Evolutionary conservation across 2,329 filamentous ascomycete species (phyloP), one percentile per base, ranked within the genome.

Genomic region (Fulvia fulva): DNA sequence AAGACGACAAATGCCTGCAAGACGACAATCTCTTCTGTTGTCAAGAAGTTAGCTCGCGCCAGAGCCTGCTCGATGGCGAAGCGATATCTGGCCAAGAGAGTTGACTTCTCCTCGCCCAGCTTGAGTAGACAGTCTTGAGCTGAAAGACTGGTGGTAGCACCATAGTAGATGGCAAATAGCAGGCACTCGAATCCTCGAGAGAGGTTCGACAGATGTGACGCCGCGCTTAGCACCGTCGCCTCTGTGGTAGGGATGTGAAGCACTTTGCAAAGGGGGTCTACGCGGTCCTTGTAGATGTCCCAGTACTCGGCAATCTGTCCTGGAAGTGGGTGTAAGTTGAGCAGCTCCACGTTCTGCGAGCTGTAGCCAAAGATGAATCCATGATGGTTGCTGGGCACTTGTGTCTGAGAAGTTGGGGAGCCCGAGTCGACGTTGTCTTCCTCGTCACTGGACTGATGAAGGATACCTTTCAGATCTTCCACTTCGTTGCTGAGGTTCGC

Each of bases 401-500:
- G 68, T 2, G 53, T 49, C 9, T 53, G 59, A 22, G 59, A 65
- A n/a, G 26, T 55, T 19, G 67, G 70, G 25, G 72, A 75, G 28
- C 28, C 28, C 47, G 70, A 76, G 63, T 57, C 79, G 67, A 56
- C 75, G 1, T 80, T 78, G 21, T 82, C 81, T 21, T 80, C 84
- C n/a, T 88, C 86, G 26, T 85, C 82, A 30, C 78, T 81, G 2
- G 80, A 78, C 22, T 88, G 85, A 2, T 85, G 85, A 2, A 87
- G 75, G 16, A 86, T 81, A 61, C 83, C 79, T 64, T 83, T 83
- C 64, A 87, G 76, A 66, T 87, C 83, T 68, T 85, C 83, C 21
- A 87, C 80, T 79, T 91, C 88, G 54, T 90, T 88, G 59, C 86
- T 89, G 53, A 92, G 78, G 61, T 83, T 89, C 21, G 87, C 84